phyloP scores from a whole-genome alignment of 2,329 filamentous ascomycete genomes.

The Capronia coronata region DNA sequence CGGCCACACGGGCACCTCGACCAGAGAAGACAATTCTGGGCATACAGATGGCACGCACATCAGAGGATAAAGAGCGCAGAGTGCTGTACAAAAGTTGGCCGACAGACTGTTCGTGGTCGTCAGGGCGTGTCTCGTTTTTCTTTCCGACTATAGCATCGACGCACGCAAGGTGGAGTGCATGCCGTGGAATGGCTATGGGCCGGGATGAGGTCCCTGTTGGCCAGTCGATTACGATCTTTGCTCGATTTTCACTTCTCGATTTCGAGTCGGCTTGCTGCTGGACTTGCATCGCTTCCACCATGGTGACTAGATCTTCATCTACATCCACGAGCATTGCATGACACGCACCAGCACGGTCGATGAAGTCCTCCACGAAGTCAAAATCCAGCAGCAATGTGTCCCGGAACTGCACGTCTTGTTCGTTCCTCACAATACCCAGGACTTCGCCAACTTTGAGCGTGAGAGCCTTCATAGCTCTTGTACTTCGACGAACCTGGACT shows the following conservation, averaged over 20 bases:
- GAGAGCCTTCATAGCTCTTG: conserved; percentile 67
- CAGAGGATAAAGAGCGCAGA: conserved; percentile 68
- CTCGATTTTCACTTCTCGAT: background rate
- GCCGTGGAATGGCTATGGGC: conserved; percentile 56
- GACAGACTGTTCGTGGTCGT: conserved; percentile 79
- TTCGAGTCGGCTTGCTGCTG: conserved; percentile 1
- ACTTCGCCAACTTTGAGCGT: conserved; percentile 57
- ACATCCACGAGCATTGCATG: conserved; percentile 10
- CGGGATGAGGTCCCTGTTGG: conserved; percentile 18
- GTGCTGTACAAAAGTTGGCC: conserved; percentile 69
- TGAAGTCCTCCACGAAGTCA: conserved; percentile 29
- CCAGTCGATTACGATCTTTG: conserved; percentile 24
- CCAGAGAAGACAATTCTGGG: conserved; percentile 81
- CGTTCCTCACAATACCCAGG: conserved; percentile 13
- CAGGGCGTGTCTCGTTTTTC: conserved; percentile 54
- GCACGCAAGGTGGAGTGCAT: conserved; percentile 64
- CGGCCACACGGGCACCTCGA: conserved; percentile 69
- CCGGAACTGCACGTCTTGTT: conserved; percentile 13
- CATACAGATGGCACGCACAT: conserved; percentile 80
- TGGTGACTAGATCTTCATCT: conserved; percentile 4
- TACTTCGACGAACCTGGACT: conserved; percentile 61
- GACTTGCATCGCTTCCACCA: conserved; percentile 7
- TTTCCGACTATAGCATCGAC: conserved; percentile 67
- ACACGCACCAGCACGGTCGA: conserved; percentile 19
- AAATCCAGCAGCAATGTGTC: conserved; percentile 26